These are phyloP conservation scores for Symbiodinium natans DNA, from an alignment of 73 alveolate species.

Conservation along the genomic window DNA sequence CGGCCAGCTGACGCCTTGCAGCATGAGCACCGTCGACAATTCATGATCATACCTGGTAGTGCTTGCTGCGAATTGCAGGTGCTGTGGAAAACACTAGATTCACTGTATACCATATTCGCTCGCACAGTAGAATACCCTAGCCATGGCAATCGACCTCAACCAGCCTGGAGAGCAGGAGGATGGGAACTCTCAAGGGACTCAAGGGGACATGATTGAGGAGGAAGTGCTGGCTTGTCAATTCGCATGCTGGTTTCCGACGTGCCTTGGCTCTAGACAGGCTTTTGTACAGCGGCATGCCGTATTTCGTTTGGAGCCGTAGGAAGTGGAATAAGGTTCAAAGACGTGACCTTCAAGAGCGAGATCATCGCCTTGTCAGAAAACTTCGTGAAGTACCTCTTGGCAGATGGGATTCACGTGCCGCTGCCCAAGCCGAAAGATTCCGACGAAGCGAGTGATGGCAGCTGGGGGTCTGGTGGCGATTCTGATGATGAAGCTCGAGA, in stretches of 20 bases:
- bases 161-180: not conserved
- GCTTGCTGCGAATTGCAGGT: too few relatives aligned
- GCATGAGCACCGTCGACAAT: too few relatives aligned
- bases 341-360: conserved; percentile 63
- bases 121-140: not conserved
- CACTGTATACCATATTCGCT: too few relatives aligned
- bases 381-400: conserved; percentile 53
- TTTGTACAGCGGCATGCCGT: not conserved
- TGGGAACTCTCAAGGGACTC: not conserved
- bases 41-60: too few relatives aligned
- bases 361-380: conserved; percentile 57
- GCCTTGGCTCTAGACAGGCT: not conserved
- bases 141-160: not conserved
- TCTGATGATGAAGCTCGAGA: conserved; percentile 21
- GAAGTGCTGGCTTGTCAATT: conserved; percentile 51
- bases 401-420: conserved; percentile 62
- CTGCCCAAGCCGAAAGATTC: not conserved
- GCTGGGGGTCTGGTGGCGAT: conserved; percentile 88
- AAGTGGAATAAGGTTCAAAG: conserved; percentile 9
- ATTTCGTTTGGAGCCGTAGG: not conserved
- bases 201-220: conserved; percentile 30
- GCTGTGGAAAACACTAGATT: too few relatives aligned
- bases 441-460: conserved; percentile 39
- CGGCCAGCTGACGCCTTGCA: not conserved
- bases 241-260: conserved; percentile 45